Conservation (phyloP, 805 yeast genomes). For the Brettanomyces custersianus region DNA sequence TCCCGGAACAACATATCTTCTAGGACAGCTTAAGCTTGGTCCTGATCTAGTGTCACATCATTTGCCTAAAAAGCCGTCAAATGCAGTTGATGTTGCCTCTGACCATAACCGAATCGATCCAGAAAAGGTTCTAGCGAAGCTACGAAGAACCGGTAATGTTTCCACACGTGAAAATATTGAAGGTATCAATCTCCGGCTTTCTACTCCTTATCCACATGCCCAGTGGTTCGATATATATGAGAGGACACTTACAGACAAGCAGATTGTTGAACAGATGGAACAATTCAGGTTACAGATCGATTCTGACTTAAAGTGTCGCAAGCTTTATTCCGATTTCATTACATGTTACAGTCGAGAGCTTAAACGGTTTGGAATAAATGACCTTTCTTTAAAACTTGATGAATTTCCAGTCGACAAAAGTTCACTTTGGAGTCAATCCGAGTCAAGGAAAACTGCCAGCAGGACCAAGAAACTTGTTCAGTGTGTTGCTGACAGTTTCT, state of each 20-base stretch:
- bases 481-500: conserved; percentile 1
- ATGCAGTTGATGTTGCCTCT: no score
- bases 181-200: no score
- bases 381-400: not conserved
- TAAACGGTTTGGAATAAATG: not conserved
- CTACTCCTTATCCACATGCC: no score
- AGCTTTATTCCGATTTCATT: conserved; percentile 1
- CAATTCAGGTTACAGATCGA: not conserved
- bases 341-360: conserved; percentile 1
- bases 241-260: not conserved
- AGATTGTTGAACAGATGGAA: not conserved
- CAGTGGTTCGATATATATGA: conserved; percentile 1
- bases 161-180: no score
- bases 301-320: not conserved
- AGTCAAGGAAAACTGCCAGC: not conserved
- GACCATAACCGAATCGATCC: no score
- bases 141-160: no score
- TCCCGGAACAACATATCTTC: not conserved
- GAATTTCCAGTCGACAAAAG: not conserved
- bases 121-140: not conserved
- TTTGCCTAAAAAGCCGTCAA: not conserved
- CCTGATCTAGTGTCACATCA: not conserved
- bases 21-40: conserved; percentile 1
- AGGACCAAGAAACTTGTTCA: conserved; percentile 1
- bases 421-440: not conserved